These are phyloP conservation scores for Blastocladiella emersonii DNA, from an alignment of 371 early-diverging fungal genomes.

Conservation along the genomic window DNA sequence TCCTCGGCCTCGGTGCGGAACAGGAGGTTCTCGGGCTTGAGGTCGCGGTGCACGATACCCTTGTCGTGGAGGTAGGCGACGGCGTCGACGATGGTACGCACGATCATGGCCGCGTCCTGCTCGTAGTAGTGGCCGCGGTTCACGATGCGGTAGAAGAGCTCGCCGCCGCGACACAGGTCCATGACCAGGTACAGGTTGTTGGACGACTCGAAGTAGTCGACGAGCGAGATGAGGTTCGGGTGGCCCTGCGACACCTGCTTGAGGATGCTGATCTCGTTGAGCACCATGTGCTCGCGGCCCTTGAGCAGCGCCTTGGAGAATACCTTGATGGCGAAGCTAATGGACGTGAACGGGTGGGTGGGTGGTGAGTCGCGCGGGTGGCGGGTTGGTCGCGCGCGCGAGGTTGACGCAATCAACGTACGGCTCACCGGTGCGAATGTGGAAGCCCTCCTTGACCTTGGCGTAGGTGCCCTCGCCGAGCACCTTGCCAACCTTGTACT, in stretches of 20 bases:
- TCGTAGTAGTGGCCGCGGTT: slow-evolving; percentile 65
- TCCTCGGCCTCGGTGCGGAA: slow-evolving; percentile 57
- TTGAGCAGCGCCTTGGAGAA: slow-evolving; percentile 79
- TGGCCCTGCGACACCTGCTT: slow-evolving; percentile 72
- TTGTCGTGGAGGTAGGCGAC: slow-evolving; percentile 71
- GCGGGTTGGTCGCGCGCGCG: no score
- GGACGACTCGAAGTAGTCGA: slow-evolving; percentile 83
- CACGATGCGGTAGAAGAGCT: slow-evolving; percentile 71
- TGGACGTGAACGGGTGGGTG: slow-evolving; percentile 73
- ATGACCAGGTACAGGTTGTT: slow-evolving; percentile 36
- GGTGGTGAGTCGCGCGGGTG: no score
- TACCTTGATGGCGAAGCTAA: no score
- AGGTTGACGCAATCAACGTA: no score
- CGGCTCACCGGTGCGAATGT: slow-evolving; percentile 13
- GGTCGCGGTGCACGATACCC: slow-evolving; percentile 25
- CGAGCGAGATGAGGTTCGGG: slow-evolving; percentile 67
- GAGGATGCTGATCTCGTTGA: slow-evolving; percentile 75
- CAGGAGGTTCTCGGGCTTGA: slow-evolving; percentile 53
- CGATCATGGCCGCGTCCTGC: slow-evolving; percentile 69
- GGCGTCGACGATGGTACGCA: slow-evolving; percentile 55
- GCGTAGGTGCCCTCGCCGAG: slow-evolving; percentile 51
- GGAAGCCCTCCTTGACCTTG: slow-evolving; percentile 44
- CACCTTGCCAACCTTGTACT: slow-evolving; percentile 27
- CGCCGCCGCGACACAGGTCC: slow-evolving; percentile 67
- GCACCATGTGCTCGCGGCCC: slow-evolving; percentile 76